Percentiles rank a stretch among this genome's conserved stretches.
Evolutionary conservation across 208 protist genomes (phyloP).

Genomic region (Leishmania tropica): DNA sequence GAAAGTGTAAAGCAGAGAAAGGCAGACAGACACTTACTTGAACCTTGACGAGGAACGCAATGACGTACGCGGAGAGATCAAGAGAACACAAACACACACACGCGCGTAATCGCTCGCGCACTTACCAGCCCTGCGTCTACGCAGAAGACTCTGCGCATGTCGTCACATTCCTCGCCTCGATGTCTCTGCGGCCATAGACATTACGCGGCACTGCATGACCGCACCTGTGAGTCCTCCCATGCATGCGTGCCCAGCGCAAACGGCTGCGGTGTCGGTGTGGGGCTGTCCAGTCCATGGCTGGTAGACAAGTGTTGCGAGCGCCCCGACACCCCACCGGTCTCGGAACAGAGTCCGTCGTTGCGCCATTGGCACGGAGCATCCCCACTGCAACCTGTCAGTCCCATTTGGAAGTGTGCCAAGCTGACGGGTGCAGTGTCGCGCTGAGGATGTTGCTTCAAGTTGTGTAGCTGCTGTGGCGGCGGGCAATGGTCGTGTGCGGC

Average conservation of each 20-base stretch:
- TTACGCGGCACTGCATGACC: constrained; percentile 1
- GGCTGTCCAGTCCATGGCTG: constrained; percentile 26
- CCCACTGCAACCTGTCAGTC: background rate
- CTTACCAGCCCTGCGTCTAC: background rate
- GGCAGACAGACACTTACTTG: background rate
- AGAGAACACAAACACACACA: background rate
- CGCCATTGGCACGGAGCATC: background rate
- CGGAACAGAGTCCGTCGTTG: constrained; percentile 4
- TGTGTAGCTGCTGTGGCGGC: background rate
- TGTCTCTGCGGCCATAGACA: background rate
- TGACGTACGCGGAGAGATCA: too few relatives aligned
- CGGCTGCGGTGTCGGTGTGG: constrained; percentile 10
- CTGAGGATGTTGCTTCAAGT: background rate
- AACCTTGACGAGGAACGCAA: too few relatives aligned
- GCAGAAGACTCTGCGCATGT: background rate
- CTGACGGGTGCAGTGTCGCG: background rate
- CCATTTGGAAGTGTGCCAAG: background rate
- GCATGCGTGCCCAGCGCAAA: background rate
- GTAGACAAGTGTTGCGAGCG: constrained; percentile 22
- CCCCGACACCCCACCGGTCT: constrained; percentile 19
- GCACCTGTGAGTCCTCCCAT: constrained; percentile 17
- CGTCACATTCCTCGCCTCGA: background rate
- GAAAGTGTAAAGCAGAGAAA: background rate
- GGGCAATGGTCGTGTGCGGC: background rate
- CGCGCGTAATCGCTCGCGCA: background rate